A percentile compares a stretch with the other conserved stretches of the same genome.
Conservation (phyloP, 805 yeast genomes). For the Candida xyloterini region DNA sequence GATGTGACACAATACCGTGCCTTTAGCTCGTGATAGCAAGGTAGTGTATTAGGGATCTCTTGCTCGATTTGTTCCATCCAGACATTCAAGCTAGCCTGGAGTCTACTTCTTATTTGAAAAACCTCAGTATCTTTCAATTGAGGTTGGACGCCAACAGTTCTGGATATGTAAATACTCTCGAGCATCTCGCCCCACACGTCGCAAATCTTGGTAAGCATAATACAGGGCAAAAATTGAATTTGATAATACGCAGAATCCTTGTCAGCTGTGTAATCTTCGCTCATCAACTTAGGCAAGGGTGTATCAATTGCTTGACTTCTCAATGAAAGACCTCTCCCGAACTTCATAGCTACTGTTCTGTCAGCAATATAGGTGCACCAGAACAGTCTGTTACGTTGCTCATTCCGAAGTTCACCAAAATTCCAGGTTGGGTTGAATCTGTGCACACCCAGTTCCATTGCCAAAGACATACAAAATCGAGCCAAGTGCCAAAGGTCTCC, state of each 20-base stretch:
- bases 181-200: constrained; percentile 24
- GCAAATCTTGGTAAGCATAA: constrained; percentile 19
- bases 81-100: constrained; percentile 15
- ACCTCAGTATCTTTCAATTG: constrained; percentile 19
- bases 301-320: constrained; percentile 28
- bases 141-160: constrained; percentile 23
- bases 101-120: constrained; percentile 6
- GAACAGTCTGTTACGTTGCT: constrained; percentile 25
- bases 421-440: constrained; percentile 27
- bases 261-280: constrained; percentile 17
- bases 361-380: constrained; percentile 27
- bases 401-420: constrained; percentile 23
- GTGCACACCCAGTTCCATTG: constrained; percentile 29
- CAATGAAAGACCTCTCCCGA: constrained; percentile 25
- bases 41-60: constrained; percentile 16
- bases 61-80: constrained; percentile 22
- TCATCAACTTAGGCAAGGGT: constrained; percentile 22
- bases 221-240: constrained; percentile 21
- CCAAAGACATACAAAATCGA: constrained; percentile 26
- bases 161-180: constrained; percentile 25
- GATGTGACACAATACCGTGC: constrained; percentile 20
- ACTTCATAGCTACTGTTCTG: constrained; percentile 27
- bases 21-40: constrained; percentile 22
- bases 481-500: constrained; percentile 29
- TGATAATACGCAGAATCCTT: constrained; percentile 11